Base-by-base conservation (phyloP, 129 eudicot genomes). In the Glebionis coronaria region DNA sequence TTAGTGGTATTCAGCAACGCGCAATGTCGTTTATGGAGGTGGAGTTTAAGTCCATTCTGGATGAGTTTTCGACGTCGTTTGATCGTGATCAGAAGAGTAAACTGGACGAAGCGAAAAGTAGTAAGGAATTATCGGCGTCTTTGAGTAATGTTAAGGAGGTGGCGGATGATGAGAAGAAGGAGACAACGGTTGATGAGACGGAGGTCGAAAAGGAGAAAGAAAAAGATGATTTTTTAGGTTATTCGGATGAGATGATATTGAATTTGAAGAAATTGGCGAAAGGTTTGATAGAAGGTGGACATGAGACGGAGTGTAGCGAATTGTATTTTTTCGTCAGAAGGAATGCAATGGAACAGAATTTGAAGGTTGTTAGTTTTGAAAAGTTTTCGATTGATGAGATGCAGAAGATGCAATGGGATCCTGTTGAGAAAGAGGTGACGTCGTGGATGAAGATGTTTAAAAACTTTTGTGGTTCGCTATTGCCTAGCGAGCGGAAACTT, bases 351-450 rank as follows among this genome's bases (percentile, higher is more conserved):
- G 96, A 93, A 23, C 84, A 72, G 4, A 57, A 65, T 16, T 61
- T 93, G 21, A 81, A 84, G 50, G 67, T 67, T 11, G 35, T 65
- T 4, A 82, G 82, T 9, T 83, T 81, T 18, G 94, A 85, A 8
- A 91, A 85, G 44, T 66, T 63, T 44, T 85, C 91, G 61, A 76
- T 83, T n/a, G 98, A 91, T 3, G 98, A 91, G 27, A 67, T 91
- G 68, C 91, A 81, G 56, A 91, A 78, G 72, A 91, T 83, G 87
- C 74, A 75, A 0, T 85, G 98, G 96, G 96, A 91, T n/a, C 25
- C 78, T 7, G 70, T 88, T 14, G 98, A 88, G 74, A 77, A 87
- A 53, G 96, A 88, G 44, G 78, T 91, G 9, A 72, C 62, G 2
- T 47, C 84, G 19, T 91, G 96, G 96, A 88, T 75, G 65, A 79